Evolutionary conservation across 805 yeast genomes (phyloP).

Genomic region (Candida sakaeoensis): DNA sequence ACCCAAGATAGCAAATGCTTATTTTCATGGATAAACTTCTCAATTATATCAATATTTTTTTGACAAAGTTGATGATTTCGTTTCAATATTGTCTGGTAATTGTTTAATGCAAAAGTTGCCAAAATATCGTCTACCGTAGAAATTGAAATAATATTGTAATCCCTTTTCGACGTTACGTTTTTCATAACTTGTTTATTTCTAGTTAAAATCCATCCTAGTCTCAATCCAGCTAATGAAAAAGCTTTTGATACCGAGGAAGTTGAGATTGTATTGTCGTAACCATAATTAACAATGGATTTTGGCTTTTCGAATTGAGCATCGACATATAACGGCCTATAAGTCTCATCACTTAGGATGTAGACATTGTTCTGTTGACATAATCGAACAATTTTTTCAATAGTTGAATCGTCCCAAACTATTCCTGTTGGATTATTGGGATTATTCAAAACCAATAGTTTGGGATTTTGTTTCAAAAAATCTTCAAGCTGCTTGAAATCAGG

Average conservation of each 20-base stretch:
- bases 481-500: conserved; percentile 35
- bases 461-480: conserved; percentile 28
- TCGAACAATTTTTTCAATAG: conserved; percentile 30
- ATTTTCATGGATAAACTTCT: conserved; percentile 26
- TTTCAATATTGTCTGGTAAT: conserved; percentile 30
- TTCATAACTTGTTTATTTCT: conserved; percentile 25
- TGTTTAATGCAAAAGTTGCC: conserved; percentile 40
- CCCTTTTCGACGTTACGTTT: conserved; percentile 39
- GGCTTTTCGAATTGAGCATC: conserved; percentile 34
- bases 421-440: conserved; percentile 51
- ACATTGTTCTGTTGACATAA: conserved; percentile 31
- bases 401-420: conserved; percentile 31
- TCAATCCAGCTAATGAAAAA: conserved; percentile 49
- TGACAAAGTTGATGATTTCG: conserved; percentile 39
- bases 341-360: conserved; percentile 48
- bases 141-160: conserved; percentile 49
- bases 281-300: conserved; percentile 36
- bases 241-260: conserved; percentile 55
- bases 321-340: conserved; percentile 46
- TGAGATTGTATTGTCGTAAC: conserved; percentile 40
- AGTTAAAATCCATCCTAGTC: conserved; percentile 51
- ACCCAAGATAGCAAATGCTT: conserved; percentile 35
- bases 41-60: conserved; percentile 33
- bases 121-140: conserved; percentile 44
- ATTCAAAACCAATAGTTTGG: conserved; percentile 43